These are phyloP conservation scores for Solanum peruvianum DNA, from an alignment of 257 asterid genomes.

Conservation along the genomic window DNA sequence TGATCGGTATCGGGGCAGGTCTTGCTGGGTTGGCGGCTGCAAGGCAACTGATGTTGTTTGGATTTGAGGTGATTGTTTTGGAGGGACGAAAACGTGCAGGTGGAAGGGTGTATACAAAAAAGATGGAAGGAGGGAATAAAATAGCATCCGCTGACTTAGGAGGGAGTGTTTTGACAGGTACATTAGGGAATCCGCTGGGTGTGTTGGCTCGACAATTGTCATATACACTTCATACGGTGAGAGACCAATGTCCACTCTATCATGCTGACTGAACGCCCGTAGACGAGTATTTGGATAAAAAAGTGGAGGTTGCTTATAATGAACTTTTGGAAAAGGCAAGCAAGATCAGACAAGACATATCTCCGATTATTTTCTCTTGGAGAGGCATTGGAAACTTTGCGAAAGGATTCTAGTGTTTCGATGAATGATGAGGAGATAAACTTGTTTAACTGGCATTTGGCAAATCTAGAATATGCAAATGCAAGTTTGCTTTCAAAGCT, in stretches of 20 bases:
- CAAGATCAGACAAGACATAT: slow-evolving; percentile 39
- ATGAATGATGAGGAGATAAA: not conserved
- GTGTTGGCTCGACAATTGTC: not conserved
- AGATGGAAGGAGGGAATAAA: slow-evolving; percentile 41
- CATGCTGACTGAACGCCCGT: slow-evolving; percentile 50
- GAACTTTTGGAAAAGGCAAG: slow-evolving; percentile 56
- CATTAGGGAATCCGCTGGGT: slow-evolving; percentile 56
- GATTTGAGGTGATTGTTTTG: slow-evolving; percentile 44
- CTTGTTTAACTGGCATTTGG: not conserved
- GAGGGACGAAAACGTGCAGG: slow-evolving; percentile 91
- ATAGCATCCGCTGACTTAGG: not conserved
- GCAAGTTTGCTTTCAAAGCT: not conserved
- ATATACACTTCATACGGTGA: not conserved
- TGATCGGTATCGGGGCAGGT: not conserved
- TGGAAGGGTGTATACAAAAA: slow-evolving; percentile 81
- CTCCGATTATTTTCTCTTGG: not conserved
- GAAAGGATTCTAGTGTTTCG: not conserved
- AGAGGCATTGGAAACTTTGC: not conserved
- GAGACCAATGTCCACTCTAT: slow-evolving; percentile 69
- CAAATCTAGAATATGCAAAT: not conserved
- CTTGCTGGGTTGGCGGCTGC: not conserved
- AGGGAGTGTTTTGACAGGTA: slow-evolving; percentile 63
- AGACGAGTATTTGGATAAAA: slow-evolving; percentile 49
- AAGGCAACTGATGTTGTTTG: not conserved
- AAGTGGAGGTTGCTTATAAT: slow-evolving; percentile 63